Percentiles rank a stretch among this genome's conserved stretches.
Evolutionary conservation across 352 stramenopile species (phyloP).

Genomic region (Globisporangium barbulae): DNA sequence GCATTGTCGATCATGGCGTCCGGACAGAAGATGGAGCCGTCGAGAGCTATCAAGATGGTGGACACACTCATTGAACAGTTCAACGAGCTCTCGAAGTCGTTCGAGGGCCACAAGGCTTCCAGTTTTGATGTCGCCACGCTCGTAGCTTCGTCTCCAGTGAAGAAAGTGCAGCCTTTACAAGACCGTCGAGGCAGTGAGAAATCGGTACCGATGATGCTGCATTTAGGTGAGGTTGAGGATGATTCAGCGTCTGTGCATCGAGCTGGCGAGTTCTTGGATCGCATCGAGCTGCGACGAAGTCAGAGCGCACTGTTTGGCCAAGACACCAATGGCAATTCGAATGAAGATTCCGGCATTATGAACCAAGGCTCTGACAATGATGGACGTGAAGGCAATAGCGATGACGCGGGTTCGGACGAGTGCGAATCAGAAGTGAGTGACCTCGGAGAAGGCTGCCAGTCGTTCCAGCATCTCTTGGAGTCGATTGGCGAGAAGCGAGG

Average conservation of each 20-base stretch:
- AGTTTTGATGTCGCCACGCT: neutral
- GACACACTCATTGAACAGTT: conserved; percentile 70
- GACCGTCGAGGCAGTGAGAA: neutral
- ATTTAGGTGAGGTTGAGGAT: neutral
- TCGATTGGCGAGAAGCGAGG: conserved; percentile 20
- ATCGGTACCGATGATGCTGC: neutral
- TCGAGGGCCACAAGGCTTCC: conserved; percentile 10
- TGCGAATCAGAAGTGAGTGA: neutral
- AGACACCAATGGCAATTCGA: neutral
- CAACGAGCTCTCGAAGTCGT: conserved; percentile 49
- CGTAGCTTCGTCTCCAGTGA: neutral
- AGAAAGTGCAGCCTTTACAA: neutral
- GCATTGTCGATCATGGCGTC: conserved; percentile 56
- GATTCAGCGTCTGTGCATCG: neutral
- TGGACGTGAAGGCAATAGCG: neutral
- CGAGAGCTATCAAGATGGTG: conserved; percentile 55
- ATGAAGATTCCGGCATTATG: neutral
- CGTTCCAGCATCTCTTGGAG: conserved; percentile 57
- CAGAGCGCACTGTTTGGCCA: neutral
- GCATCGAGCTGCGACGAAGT: neutral
- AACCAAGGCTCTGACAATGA: neutral
- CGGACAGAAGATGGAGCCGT: conserved; percentile 55
- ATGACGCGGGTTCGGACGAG: conserved; percentile 13
- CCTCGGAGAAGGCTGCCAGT: conserved; percentile 17
- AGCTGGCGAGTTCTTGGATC: neutral